Evolutionary conservation across 495 filamentous ascomycete species (phyloP).

Genomic region (Penicillium parvum): DNA sequence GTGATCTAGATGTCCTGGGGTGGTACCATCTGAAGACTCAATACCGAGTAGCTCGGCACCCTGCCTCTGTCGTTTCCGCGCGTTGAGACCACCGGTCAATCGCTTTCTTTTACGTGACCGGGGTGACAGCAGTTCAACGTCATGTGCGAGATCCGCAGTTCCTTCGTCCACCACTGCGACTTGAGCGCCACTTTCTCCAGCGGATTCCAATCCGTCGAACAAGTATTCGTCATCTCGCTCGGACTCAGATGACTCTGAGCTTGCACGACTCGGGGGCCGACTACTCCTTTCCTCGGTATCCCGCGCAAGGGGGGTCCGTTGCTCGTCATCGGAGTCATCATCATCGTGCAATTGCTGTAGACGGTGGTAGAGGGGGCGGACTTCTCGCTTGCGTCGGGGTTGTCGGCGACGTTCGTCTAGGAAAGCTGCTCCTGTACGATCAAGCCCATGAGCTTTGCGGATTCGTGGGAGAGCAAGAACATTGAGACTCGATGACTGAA

Average conservation of each 20-base stretch:
- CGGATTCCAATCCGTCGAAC: conserved; percentile 21
- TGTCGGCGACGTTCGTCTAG: conserved; percentile 70
- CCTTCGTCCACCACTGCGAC: conserved; percentile 4
- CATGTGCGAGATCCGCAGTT: conserved; percentile 3
- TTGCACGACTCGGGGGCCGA: conserved; percentile 72
- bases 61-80: conserved; percentile 69
- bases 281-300: conserved; percentile 84
- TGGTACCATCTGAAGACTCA: conserved; percentile 14
- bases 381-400: conserved; percentile 46
- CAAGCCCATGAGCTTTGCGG: conserved; percentile 57
- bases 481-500: conserved; percentile 45
- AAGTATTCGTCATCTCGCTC: conserved; percentile 58
- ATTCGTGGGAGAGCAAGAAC: conserved; percentile 66
- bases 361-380: conserved; percentile 55
- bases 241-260: conserved; percentile 58
- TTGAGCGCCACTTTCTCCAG: conserved; percentile 5
- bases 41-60: conserved; percentile 73
- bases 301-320: conserved; percentile 53
- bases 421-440: conserved; percentile 63
- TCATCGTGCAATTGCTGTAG: conserved; percentile 52
- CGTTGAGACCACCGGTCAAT: conserved; percentile 52
- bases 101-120: conserved; percentile 68
- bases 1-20: not conserved
- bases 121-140: conserved; percentile 27
- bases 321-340: conserved; percentile 61